phyloP scores from a whole-genome alignment of 2,329 filamentous ascomycete genomes.

The Macrophomina phaseolina region DNA sequence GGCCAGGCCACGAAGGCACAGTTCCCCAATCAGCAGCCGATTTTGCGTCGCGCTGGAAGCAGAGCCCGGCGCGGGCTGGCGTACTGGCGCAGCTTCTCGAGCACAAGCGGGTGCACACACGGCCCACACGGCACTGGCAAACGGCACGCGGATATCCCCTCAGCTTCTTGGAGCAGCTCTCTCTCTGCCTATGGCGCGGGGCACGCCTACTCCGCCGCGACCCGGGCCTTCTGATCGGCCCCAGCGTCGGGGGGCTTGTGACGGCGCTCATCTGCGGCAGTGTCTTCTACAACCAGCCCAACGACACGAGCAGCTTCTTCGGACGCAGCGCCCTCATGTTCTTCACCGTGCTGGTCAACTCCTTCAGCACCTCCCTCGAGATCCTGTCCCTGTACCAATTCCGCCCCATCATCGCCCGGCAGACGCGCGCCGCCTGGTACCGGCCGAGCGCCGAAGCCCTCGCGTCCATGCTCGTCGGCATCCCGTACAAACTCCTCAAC shows the following conservation, averaged over 20 bases:
- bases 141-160: no score
- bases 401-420: constrained; percentile 60
- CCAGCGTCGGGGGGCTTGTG: background rate
- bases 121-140: no score
- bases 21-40: background rate
- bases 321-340: constrained; percentile 68
- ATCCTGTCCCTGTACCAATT: background rate
- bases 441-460: constrained; percentile 77
- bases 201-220: background rate
- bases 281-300: constrained; percentile 68
- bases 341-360: constrained; percentile 67
- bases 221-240: background rate
- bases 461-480: constrained; percentile 70
- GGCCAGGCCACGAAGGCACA: constrained; percentile 57
- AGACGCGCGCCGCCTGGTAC: constrained; percentile 83
- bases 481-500: constrained; percentile 63
- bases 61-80: background rate
- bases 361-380: constrained; percentile 42
- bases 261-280: constrained; percentile 68
- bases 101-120: no score
- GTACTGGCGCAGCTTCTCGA: no score
- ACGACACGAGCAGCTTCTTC: constrained; percentile 65
- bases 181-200: background rate
- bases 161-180: no score
- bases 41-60: background rate